Evolutionary conservation across 2,329 filamentous ascomycete genomes (phyloP).

Genomic region (Aspergillus nomiae): DNA sequence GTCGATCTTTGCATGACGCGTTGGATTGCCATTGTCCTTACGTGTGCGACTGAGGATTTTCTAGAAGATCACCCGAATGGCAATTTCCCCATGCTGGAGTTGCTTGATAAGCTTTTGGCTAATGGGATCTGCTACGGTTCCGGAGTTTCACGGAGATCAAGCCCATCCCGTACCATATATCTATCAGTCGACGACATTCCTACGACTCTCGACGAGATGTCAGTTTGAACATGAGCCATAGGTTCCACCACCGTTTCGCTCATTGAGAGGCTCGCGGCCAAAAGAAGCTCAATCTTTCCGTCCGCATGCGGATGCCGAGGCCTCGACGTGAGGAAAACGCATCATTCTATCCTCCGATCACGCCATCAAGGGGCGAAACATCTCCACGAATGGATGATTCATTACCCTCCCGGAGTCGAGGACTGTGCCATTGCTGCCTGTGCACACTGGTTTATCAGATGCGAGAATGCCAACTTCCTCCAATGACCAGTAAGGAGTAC

Average conservation of each 20-base stretch:
- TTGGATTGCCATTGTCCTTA: neutral
- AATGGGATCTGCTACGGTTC: neutral
- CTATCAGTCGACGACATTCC: no score
- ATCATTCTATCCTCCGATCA: conserved; percentile 17
- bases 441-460: neutral
- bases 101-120: conserved; percentile 1
- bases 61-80: conserved; percentile 14
- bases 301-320: neutral
- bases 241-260: neutral
- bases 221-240: neutral
- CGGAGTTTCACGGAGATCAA: neutral
- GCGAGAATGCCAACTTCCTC: neutral
- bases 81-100: neutral
- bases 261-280: neutral
- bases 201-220: no score
- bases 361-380: conserved; percentile 16
- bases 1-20: neutral
- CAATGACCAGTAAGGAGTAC: conserved; percentile 1
- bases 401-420: neutral
- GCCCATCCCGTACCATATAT: neutral
- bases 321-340: neutral
- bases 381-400: neutral
- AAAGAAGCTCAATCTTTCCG: neutral
- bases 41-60: conserved; percentile 1
- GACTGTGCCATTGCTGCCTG: neutral